A percentile compares a stretch with the other conserved stretches of the same genome.
Conservation (phyloP, 2,329 filamentous ascomycete genomes). For the Dendrostoma leiphaemia region DNA sequence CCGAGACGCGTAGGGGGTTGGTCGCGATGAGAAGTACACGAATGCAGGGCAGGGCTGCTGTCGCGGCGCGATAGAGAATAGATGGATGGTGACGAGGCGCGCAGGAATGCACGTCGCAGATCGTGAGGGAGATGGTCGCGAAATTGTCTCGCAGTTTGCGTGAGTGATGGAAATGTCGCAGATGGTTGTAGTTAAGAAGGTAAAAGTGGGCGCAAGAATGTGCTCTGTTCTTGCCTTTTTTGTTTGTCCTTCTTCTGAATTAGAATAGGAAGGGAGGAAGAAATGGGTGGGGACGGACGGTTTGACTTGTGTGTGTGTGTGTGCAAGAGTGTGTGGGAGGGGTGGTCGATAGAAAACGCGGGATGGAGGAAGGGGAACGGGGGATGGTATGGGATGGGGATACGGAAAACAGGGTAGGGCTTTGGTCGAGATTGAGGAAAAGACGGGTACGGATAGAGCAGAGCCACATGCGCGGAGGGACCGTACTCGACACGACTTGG, state of each 20-base stretch:
- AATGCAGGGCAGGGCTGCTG: constrained; percentile 1
- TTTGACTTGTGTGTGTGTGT: not conserved
- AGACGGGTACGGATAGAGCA: too few species aligned
- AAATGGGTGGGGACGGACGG: constrained; percentile 15
- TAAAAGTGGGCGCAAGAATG: constrained; percentile 9
- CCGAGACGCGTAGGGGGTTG: constrained; percentile 7
- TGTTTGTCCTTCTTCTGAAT: constrained; percentile 8
- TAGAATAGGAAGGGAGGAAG: constrained; percentile 9
- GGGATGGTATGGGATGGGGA: too few species aligned
- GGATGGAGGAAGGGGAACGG: not conserved
- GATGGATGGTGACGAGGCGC: constrained; percentile 1
- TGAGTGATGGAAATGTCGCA: not conserved
- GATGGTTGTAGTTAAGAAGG: not conserved
- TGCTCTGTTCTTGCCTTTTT: constrained; percentile 9
- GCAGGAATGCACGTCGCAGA: constrained; percentile 6
- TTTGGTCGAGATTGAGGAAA: not conserved
- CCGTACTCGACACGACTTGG: too few species aligned
- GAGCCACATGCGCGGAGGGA: too few species aligned
- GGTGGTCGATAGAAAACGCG: not conserved
- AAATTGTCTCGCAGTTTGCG: constrained; percentile 2
- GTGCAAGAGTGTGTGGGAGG: not conserved
- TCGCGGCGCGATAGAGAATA: constrained; percentile 12
- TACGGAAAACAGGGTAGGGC: too few species aligned
- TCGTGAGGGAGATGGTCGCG: not conserved
- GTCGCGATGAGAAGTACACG: constrained; percentile 12